Evolutionary conservation across 805 yeast species (phyloP).

Genomic region (Kuraishia borneana): DNA sequence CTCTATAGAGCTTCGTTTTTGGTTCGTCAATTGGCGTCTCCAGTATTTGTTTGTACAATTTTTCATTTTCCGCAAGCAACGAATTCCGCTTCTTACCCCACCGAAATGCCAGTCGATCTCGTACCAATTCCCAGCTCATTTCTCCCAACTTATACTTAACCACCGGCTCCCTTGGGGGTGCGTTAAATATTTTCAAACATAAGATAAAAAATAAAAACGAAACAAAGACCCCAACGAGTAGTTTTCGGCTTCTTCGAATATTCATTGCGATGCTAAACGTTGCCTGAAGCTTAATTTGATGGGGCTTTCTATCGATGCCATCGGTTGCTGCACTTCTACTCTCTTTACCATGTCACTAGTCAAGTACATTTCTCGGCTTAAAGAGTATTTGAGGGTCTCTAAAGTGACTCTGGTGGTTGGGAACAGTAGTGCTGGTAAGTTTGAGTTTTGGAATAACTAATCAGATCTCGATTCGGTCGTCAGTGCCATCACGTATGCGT

Average conservation of each 20-base stretch:
- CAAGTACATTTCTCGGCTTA: slow-evolving; percentile 5
- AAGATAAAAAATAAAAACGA: too few species aligned
- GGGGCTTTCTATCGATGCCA: too few species aligned
- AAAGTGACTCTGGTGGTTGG: slow-evolving; percentile 46
- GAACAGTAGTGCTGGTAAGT: slow-evolving; percentile 62
- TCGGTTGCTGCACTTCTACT: too few species aligned
- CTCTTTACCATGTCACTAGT: slow-evolving; percentile 1
- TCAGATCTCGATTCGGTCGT: slow-evolving; percentile 77
- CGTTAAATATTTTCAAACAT: too few species aligned
- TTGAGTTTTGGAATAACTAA: neutral
- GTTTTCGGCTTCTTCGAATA: neutral
- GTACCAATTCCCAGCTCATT: slow-evolving; percentile 1
- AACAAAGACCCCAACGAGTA: too few species aligned
- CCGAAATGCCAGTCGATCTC: slow-evolving; percentile 8
- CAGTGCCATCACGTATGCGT: slow-evolving; percentile 64
- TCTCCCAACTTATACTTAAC: neutral
- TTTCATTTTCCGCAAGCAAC: slow-evolving; percentile 25
- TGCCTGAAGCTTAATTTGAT: neutral
- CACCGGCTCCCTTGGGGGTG: too few species aligned
- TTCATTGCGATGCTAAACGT: neutral
- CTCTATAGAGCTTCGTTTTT: slow-evolving; percentile 19
- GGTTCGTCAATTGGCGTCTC: slow-evolving; percentile 34
- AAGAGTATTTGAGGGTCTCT: slow-evolving; percentile 4
- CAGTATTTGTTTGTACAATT: slow-evolving; percentile 25
- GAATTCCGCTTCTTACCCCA: slow-evolving; percentile 12